Evolutionary conservation across 2,329 filamentous ascomycete genomes (phyloP).

Genomic region (Tricladium varicosporioides): DNA sequence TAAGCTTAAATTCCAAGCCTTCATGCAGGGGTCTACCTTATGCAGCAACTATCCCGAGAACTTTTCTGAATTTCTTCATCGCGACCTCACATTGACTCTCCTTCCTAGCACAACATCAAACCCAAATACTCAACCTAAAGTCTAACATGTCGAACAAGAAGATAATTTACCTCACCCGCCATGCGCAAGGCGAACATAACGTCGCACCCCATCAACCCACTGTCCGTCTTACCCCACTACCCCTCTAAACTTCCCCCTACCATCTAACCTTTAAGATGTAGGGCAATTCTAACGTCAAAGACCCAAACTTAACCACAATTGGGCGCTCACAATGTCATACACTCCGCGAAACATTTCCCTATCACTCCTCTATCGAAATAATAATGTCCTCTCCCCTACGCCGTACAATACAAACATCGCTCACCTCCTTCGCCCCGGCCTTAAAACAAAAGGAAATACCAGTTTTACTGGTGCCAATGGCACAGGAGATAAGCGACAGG

Average conservation of each 20-base stretch:
- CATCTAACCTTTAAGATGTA: constrained; percentile 6
- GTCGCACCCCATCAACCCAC: constrained; percentile 23
- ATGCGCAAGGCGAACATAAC: background rate
- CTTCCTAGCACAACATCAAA: too few relatives aligned
- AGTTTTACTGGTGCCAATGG: constrained; percentile 16
- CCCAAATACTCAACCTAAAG: background rate
- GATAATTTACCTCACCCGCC: background rate
- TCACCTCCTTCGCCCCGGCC: constrained; percentile 54
- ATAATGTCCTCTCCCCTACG: constrained; percentile 76
- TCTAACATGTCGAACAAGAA: background rate
- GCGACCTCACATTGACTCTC: too few relatives aligned
- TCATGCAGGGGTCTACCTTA: too few relatives aligned
- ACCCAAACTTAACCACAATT: constrained; percentile 73
- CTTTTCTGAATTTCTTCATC: too few relatives aligned
- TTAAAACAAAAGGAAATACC: constrained; percentile 12
- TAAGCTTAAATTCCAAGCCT: too few relatives aligned
- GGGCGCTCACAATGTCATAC: constrained; percentile 70
- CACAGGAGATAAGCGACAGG: constrained; percentile 19
- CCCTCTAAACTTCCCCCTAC: background rate
- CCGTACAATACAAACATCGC: constrained; percentile 75
- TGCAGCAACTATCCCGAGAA: too few relatives aligned
- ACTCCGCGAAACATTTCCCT: constrained; percentile 61
- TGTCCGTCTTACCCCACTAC: constrained; percentile 54
- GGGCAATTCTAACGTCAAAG: constrained; percentile 35
- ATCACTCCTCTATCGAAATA: constrained; percentile 62